phyloP scores from a whole-genome alignment of 352 stramenopile species.

The Phytophthora pseudosyringae region DNA sequence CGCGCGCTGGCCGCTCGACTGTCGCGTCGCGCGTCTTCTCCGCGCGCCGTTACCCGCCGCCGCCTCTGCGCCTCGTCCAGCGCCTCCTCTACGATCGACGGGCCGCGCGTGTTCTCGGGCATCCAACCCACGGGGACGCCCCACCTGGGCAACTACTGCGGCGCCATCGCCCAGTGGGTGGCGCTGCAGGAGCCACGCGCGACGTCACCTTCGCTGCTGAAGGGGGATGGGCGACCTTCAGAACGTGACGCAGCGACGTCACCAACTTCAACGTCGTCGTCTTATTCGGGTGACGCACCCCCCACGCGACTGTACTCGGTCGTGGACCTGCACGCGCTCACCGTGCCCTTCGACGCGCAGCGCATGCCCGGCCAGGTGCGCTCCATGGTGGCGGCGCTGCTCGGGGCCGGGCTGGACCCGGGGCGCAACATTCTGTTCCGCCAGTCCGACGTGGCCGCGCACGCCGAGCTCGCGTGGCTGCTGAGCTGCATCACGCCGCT shows the following conservation, averaged over 20 bases:
- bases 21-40: neutral
- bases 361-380: conserved; percentile 91
- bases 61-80: conserved; percentile 13
- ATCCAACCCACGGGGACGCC: conserved; percentile 98
- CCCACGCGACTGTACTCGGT: conserved; percentile 73
- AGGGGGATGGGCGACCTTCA: conserved; percentile 23
- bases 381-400: conserved; percentile 93
- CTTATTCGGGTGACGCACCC: conserved; percentile 12
- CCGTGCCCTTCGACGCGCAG: conserved; percentile 94
- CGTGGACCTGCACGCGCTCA: conserved; percentile 99
- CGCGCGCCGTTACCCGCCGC: neutral
- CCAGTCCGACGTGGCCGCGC: conserved; percentile 79
- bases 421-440: conserved; percentile 76
- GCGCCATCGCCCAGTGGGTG: conserved; percentile 98
- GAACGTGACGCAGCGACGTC: conserved; percentile 25
- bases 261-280: conserved; percentile 22
- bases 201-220: neutral
- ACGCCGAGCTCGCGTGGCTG: conserved; percentile 98
- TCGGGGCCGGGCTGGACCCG: conserved; percentile 94
- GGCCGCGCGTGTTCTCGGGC: conserved; percentile 92
- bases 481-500: conserved; percentile 98
- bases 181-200: conserved; percentile 85
- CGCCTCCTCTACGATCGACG: conserved; percentile 9
- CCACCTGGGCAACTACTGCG: conserved; percentile 99
- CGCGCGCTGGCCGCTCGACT: neutral